These are phyloP conservation scores for Metarhizium album DNA, from an alignment of 2,329 filamentous ascomycete genomes.

Conservation along the genomic window DNA sequence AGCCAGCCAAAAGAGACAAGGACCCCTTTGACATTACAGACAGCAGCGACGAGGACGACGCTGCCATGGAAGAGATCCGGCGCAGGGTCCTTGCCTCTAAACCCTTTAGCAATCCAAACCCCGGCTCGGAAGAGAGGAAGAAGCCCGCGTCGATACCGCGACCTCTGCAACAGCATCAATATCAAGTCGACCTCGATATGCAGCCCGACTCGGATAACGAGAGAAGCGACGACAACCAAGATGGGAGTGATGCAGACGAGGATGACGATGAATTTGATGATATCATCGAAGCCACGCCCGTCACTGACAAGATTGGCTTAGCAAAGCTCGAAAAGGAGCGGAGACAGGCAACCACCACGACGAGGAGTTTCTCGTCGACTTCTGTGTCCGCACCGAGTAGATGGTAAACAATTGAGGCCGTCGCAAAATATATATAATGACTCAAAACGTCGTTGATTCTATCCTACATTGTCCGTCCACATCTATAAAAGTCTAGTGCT, in stretches of 20 bases:
- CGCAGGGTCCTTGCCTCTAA: slow-evolving; percentile 86
- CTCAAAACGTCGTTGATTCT: neutral
- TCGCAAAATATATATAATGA: neutral
- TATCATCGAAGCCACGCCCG: slow-evolving; percentile 82
- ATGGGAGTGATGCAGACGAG: slow-evolving; percentile 45
- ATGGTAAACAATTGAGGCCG: slow-evolving; percentile 23
- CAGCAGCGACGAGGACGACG: slow-evolving; percentile 57
- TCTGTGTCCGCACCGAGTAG: slow-evolving; percentile 37
- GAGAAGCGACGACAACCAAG: slow-evolving; percentile 42
- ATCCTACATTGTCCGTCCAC: neutral
- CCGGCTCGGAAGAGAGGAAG: slow-evolving; percentile 44
- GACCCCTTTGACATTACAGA: slow-evolving; percentile 72
- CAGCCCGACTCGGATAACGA: slow-evolving; percentile 51
- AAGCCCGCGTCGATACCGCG: slow-evolving; percentile 53
- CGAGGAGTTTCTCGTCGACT: slow-evolving; percentile 40
- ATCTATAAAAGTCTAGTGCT: neutral
- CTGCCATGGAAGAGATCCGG: slow-evolving; percentile 87
- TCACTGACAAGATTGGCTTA: slow-evolving; percentile 73
- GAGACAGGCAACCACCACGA: slow-evolving; percentile 34
- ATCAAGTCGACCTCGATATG: slow-evolving; percentile 48
- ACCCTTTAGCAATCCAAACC: slow-evolving; percentile 51
- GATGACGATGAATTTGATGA: slow-evolving; percentile 79
- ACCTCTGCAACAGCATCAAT: slow-evolving; percentile 33
- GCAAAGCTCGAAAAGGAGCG: slow-evolving; percentile 46
- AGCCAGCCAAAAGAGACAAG: slow-evolving; percentile 29